Conservation (phyloP, 225 moss, liverwort and hornwort genomes). For the Anthoceros angustus region DNA sequence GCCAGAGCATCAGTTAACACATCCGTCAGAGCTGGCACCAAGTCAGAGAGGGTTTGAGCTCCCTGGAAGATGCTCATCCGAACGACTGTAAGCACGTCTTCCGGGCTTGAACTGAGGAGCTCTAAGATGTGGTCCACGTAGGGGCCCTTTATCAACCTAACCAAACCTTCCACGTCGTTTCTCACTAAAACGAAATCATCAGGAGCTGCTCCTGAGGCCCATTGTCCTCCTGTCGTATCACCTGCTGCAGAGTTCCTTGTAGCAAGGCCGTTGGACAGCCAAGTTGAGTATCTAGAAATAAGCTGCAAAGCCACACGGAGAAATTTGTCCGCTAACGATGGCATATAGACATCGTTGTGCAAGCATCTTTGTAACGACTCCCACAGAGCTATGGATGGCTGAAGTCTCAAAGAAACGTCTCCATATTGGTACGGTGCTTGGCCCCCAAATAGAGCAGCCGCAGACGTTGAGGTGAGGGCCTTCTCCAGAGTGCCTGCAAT, state of each 20-base stretch:
- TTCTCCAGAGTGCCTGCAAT: constrained; percentile 59
- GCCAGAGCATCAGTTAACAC: constrained; percentile 72
- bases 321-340: constrained; percentile 73
- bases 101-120: constrained; percentile 35
- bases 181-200: constrained; percentile 81
- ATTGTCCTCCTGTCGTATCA: constrained; percentile 51
- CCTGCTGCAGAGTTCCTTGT: constrained; percentile 39
- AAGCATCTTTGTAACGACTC: constrained; percentile 76
- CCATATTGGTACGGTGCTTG: constrained; percentile 25
- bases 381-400: constrained; percentile 62
- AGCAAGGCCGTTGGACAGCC: constrained; percentile 63
- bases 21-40: constrained; percentile 55
- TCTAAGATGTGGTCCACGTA: constrained; percentile 39
- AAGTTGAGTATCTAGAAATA: constrained; percentile 74
- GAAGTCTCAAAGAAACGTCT: constrained; percentile 35
- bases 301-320: constrained; percentile 60
- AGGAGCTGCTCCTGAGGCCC: constrained; percentile 48
- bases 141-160: constrained; percentile 34
- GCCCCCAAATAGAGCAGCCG: constrained; percentile 21
- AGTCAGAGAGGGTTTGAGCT: constrained; percentile 39
- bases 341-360: constrained; percentile 74
- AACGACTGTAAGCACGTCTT: constrained; percentile 30
- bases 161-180: constrained; percentile 62
- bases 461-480: constrained; percentile 29
- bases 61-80: constrained; percentile 50